Evolutionary conservation across 106 monocot genomes (phyloP).

Genomic region (Gastrodia elata): DNA sequence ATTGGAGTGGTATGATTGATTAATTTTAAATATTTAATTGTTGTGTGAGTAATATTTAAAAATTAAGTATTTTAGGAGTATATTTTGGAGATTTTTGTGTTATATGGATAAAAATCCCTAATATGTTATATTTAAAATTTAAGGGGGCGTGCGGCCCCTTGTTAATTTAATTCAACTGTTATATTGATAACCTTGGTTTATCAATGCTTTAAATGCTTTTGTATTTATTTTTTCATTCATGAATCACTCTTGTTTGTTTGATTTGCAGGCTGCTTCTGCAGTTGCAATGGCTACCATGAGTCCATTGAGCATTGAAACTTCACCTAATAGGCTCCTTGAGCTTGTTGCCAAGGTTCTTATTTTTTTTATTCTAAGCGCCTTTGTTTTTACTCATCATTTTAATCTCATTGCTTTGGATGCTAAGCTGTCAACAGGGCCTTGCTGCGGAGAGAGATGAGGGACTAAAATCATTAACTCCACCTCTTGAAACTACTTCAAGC

Average conservation of each 20-base stretch:
- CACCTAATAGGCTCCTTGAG: constrained; percentile 51
- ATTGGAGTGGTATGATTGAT: too few species aligned
- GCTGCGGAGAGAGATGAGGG: constrained; percentile 61
- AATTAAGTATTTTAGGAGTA: too few species aligned
- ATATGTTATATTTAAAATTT: too few species aligned
- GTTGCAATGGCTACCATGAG: constrained; percentile 82
- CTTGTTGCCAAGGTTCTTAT: constrained; percentile 74
- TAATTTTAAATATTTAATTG: too few species aligned
- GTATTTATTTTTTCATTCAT: not conserved
- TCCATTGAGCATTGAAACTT: constrained; percentile 35
- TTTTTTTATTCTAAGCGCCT: constrained; percentile 4
- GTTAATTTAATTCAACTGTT: too few species aligned
- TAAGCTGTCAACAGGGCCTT: constrained; percentile 57
- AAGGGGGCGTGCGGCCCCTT: too few species aligned
- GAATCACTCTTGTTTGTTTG: not conserved
- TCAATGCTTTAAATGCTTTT: not conserved
- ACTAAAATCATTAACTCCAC: constrained; percentile 13
- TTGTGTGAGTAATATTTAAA: too few species aligned
- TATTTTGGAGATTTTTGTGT: not conserved
- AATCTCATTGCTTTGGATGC: not conserved
- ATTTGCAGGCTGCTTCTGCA: constrained; percentile 55
- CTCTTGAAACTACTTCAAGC: constrained; percentile 12
- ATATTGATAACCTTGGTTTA: not conserved
- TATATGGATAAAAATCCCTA: not conserved
- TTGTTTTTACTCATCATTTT: not conserved